Percentiles rank a stretch among this genome's conserved stretches.
Evolutionary conservation across 805 yeast genomes (phyloP).

Genomic region (Candida ponderosae): DNA sequence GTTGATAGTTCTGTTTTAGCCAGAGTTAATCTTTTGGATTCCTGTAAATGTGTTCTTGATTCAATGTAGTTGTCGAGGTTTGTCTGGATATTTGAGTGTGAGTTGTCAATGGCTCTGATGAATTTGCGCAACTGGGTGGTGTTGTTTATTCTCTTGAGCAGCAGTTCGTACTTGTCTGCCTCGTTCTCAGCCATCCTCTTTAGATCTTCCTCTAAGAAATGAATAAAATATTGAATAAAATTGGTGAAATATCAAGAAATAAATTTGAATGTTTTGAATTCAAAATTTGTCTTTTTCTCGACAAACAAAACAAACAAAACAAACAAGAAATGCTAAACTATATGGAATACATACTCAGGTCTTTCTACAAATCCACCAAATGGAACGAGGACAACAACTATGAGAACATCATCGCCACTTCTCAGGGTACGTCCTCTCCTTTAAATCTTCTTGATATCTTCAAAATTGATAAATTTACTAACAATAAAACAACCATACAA

Average conservation of each 20-base stretch:
- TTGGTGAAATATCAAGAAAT: too few species aligned
- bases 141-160: slow-evolving; percentile 15
- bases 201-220: too few species aligned
- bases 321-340: slow-evolving; percentile 52
- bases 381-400: slow-evolving; percentile 81
- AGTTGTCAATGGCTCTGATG: slow-evolving; percentile 15
- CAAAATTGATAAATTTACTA: not conserved
- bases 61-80: slow-evolving; percentile 19
- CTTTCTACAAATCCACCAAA: slow-evolving; percentile 59
- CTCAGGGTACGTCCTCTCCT: slow-evolving; percentile 25
- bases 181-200: not conserved
- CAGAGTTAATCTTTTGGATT: slow-evolving; percentile 43
- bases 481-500: not conserved
- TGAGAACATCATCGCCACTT: slow-evolving; percentile 66
- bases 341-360: slow-evolving; percentile 78
- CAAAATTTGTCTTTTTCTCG: not conserved
- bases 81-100: slow-evolving; percentile 13
- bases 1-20: slow-evolving; percentile 57
- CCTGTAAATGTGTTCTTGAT: slow-evolving; percentile 17
- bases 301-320: not conserved
- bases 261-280: too few species aligned
- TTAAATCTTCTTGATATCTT: slow-evolving; percentile 18
- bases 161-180: slow-evolving; percentile 10
- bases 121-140: slow-evolving; percentile 17
- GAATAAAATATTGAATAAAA: too few species aligned